Percentiles rank a stretch among this genome's conserved stretches.
phyloP scores from a whole-genome alignment of 2,329 filamentous ascomycete species.

The Botrytis tulipae region DNA sequence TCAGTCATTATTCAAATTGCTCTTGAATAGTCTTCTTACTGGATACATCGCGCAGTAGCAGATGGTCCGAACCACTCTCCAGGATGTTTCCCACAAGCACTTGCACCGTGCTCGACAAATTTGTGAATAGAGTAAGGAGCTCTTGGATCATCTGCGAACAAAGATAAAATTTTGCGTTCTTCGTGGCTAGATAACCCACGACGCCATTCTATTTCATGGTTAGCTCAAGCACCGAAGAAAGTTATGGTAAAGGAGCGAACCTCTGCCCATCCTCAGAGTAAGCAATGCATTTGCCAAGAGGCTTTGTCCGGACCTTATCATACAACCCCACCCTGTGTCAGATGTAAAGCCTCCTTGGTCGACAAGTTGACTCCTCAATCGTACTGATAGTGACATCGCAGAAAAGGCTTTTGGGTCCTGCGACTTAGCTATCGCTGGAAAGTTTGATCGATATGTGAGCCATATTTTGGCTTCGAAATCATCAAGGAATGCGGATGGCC shows the following conservation, averaged over 20 bases:
- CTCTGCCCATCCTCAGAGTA: slow-evolving; percentile 72
- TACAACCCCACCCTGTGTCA: slow-evolving; percentile 96
- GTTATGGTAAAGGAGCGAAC: slow-evolving; percentile 45
- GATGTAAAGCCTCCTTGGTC: slow-evolving; percentile 83
- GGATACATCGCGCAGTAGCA: slow-evolving; percentile 88
- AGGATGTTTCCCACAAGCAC: slow-evolving; percentile 87
- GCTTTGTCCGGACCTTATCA: slow-evolving; percentile 96
- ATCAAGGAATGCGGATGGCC: slow-evolving; percentile 82
- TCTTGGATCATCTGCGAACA: slow-evolving; percentile 83
- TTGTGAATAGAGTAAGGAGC: slow-evolving; percentile 94
- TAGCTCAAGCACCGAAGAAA: background rate
- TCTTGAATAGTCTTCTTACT: slow-evolving; percentile 54
- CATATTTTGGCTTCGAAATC: slow-evolving; percentile 93
- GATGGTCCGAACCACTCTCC: slow-evolving; percentile 99
- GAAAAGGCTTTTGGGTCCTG: slow-evolving; percentile 68
- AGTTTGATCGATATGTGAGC: slow-evolving; percentile 94
- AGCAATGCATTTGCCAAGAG: slow-evolving; percentile 83
- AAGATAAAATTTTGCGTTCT: slow-evolving; percentile 69
- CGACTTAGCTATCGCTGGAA: slow-evolving; percentile 77
- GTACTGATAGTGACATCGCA: slow-evolving; percentile 78
- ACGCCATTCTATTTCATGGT: slow-evolving; percentile 65
- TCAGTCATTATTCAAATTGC: slow-evolving; percentile 21
- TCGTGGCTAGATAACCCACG: slow-evolving; percentile 55
- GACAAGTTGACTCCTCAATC: slow-evolving; percentile 74
- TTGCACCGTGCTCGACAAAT: slow-evolving; percentile 85